A percentile compares a stretch with the other conserved stretches of the same genome.
Evolutionary conservation across 2,329 filamentous ascomycete species (phyloP).

Genomic region (Ascochyta viciae-villosae): DNA sequence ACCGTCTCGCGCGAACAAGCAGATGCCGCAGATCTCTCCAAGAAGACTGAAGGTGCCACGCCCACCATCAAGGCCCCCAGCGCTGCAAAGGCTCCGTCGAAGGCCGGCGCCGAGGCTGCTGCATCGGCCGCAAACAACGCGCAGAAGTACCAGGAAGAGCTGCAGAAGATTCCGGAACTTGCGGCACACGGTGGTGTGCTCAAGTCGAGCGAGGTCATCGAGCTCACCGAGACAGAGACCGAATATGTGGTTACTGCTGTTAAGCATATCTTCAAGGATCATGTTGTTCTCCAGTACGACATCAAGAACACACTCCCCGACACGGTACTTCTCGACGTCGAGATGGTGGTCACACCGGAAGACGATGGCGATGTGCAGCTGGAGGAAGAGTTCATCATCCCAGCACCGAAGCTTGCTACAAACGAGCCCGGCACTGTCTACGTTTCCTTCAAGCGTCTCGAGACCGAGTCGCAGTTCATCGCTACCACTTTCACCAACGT

Average conservation of each 20-base stretch:
- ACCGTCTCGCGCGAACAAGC: slow-evolving; percentile 96
- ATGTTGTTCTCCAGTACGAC: slow-evolving; percentile 94
- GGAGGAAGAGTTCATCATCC: slow-evolving; percentile 91
- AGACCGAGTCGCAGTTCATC: slow-evolving; percentile 78
- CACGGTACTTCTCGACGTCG: slow-evolving; percentile 59
- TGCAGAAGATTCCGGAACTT: slow-evolving; percentile 89
- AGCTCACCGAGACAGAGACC: slow-evolving; percentile 95
- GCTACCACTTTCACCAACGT: slow-evolving; percentile 86
- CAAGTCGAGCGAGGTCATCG: slow-evolving; percentile 85
- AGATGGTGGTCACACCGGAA: slow-evolving; percentile 81
- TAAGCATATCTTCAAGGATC: slow-evolving; percentile 98
- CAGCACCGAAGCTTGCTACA: slow-evolving; percentile 79
- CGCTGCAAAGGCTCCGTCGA: slow-evolving; percentile 74
- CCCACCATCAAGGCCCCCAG: slow-evolving; percentile 94
- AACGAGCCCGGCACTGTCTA: slow-evolving; percentile 94
- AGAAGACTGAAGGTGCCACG: slow-evolving; percentile 93
- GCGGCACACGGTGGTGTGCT: slow-evolving; percentile 87
- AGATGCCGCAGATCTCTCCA: slow-evolving; percentile 92
- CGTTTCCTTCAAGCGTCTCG: slow-evolving; percentile 87
- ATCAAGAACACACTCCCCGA: slow-evolving; percentile 96
- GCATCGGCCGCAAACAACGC: slow-evolving; percentile 80
- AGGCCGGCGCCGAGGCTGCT: slow-evolving; percentile 74
- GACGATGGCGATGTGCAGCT: slow-evolving; percentile 76
- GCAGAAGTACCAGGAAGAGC: slow-evolving; percentile 87
- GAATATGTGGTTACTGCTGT: slow-evolving; percentile 94